A percentile compares a stretch with the other conserved stretches of the same genome.
phyloP scores from a whole-genome alignment of 352 stramenopile species.

The Phytophthora ramorum region DNA sequence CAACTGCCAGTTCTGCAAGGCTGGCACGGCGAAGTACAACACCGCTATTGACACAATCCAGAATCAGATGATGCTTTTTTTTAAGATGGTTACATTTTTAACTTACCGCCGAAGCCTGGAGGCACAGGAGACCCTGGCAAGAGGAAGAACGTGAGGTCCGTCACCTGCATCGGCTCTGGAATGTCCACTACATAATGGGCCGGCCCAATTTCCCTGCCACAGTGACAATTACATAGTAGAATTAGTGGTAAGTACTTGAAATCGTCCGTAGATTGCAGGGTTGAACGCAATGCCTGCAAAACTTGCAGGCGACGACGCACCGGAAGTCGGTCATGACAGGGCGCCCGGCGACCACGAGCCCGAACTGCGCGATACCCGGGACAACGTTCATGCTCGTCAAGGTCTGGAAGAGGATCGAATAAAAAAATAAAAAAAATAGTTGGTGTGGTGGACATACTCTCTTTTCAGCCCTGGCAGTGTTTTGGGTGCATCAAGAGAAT shows the following conservation, averaged over 20 bases:
- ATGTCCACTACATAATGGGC: conserved; percentile 75
- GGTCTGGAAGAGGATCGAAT: neutral
- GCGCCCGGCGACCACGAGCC: conserved; percentile 69
- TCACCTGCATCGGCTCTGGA: conserved; percentile 57
- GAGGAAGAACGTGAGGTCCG: conserved; percentile 82
- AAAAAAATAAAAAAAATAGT: neutral
- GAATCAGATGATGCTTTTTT: conserved; percentile 11
- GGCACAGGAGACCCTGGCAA: conserved; percentile 67
- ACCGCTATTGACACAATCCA: conserved; percentile 43
- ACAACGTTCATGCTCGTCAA: conserved; percentile 29
- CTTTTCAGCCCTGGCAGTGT: no score
- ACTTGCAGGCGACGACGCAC: conserved; percentile 19
- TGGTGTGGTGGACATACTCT: neutral
- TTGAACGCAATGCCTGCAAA: neutral
- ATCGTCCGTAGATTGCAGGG: neutral
- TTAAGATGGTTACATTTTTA: conserved; percentile 8
- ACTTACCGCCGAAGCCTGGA: conserved; percentile 55
- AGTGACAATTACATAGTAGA: neutral
- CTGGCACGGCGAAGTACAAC: conserved; percentile 74
- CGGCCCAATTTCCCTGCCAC: conserved; percentile 59
- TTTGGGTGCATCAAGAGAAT: no score
- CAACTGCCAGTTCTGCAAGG: conserved; percentile 75
- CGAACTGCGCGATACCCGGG: conserved; percentile 59
- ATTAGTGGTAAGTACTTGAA: neutral
- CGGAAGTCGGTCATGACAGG: conserved; percentile 72